Conservation (phyloP, 345 rosid genomes). For the Citrus mangshanensis region DNA sequence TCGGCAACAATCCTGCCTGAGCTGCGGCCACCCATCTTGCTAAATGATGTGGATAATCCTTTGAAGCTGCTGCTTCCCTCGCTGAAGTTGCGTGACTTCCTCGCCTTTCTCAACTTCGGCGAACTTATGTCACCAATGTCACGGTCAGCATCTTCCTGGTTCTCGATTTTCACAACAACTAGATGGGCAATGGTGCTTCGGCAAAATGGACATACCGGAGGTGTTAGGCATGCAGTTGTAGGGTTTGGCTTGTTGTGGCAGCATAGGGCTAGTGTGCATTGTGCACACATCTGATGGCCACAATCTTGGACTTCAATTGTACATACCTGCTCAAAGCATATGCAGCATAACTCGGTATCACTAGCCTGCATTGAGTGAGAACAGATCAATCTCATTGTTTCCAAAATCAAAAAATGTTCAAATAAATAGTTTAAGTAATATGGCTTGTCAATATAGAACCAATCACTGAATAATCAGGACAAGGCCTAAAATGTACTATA, state of each 20-base stretch:
- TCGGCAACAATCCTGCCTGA: slow-evolving; percentile 72
- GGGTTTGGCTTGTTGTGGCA: slow-evolving; percentile 99
- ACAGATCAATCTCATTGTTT: slow-evolving; percentile 8
- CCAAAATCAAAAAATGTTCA: background rate
- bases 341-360: slow-evolving; percentile 83
- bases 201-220: slow-evolving; percentile 97
- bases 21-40: slow-evolving; percentile 65
- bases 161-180: slow-evolving; percentile 58
- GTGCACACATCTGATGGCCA: slow-evolving; percentile 99
- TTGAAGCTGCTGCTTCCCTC: slow-evolving; percentile 98
- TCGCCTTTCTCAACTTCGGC: slow-evolving; percentile 56
- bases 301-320: slow-evolving; percentile 90
- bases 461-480: background rate
- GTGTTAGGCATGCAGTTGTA: slow-evolving; percentile 55
- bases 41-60: slow-evolving; percentile 66
- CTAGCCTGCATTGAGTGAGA: slow-evolving; percentile 49
- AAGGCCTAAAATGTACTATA: background rate
- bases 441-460: background rate
- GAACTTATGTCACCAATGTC: slow-evolving; percentile 53
- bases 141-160: slow-evolving; percentile 42
- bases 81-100: slow-evolving; percentile 63
- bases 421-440: background rate
- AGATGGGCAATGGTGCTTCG: slow-evolving; percentile 70
- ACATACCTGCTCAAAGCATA: slow-evolving; percentile 95
- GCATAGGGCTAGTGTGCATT: slow-evolving; percentile 91